Percentiles rank a stretch among this genome's conserved stretches.
Conservation (phyloP, 2,329 filamentous ascomycete genomes). For the Albophoma yamanashiensis region DNA sequence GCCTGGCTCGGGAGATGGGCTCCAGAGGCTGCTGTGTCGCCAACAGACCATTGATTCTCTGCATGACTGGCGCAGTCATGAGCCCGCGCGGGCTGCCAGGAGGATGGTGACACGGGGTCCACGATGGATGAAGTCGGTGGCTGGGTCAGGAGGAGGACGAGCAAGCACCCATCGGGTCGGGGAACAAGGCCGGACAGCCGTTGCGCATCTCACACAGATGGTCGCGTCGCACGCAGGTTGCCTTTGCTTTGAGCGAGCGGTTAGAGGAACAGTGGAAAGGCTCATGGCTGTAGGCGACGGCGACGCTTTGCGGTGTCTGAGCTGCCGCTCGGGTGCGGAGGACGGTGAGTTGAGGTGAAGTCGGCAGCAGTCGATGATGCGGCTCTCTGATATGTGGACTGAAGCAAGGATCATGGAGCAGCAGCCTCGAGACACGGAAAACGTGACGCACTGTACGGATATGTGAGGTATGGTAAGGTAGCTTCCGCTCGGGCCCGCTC, state of each 20-base stretch:
- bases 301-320: not conserved
- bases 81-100: not conserved
- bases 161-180: slow-evolving; percentile 3
- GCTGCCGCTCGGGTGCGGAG: not conserved
- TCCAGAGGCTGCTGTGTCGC: slow-evolving; percentile 1
- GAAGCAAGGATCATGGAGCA: not conserved
- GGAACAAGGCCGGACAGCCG: not conserved
- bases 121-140: slow-evolving; percentile 2
- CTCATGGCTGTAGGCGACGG: not conserved
- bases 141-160: not conserved
- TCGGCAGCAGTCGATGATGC: not conserved
- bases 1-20: not conserved
- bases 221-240: not conserved
- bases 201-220: not conserved
- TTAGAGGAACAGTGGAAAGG: not conserved
- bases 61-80: slow-evolving; percentile 2
- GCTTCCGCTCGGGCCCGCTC: too few species aligned
- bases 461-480: too few species aligned
- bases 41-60: slow-evolving; percentile 3
- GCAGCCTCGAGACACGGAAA: not conserved
- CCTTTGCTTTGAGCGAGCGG: not conserved
- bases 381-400: not conserved
- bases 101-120: slow-evolving; percentile 1
- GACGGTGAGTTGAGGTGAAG: not conserved
- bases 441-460: not conserved